Evolutionary conservation across 1,284 basidiomycete species (phyloP).

Genomic region (Pulveroboletus sp.): DNA sequence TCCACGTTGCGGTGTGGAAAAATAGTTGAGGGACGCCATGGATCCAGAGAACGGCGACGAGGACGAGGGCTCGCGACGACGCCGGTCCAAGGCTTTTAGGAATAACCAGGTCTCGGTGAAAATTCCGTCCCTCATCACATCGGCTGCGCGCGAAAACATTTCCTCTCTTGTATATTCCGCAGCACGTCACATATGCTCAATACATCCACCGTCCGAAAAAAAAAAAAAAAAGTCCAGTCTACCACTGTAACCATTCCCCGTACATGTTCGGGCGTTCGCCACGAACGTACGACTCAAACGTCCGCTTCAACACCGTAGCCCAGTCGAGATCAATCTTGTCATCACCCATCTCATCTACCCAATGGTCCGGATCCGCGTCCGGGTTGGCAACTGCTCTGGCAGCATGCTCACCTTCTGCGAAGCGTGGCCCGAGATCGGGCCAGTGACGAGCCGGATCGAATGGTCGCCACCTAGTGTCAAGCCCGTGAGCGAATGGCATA

Average conservation of each 20-base stretch:
- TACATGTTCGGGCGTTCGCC: constrained; percentile 93
- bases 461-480: constrained; percentile 78
- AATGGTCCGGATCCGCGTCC: constrained; percentile 37
- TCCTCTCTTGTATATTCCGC: constrained; percentile 29
- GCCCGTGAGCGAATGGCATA: neutral
- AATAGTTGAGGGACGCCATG: constrained; percentile 54
- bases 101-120: constrained; percentile 10
- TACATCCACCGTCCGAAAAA: too few species aligned
- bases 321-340: constrained; percentile 82
- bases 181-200: constrained; percentile 11
- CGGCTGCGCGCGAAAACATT: constrained; percentile 28
- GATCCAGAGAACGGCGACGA: constrained; percentile 14
- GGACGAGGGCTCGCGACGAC: constrained; percentile 10
- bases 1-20: constrained; percentile 44
- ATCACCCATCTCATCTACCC: constrained; percentile 44
- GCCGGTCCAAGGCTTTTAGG: constrained; percentile 16
- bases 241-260: constrained; percentile 82
- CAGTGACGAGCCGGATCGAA: constrained; percentile 90
- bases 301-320: constrained; percentile 88
- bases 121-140: constrained; percentile 11
- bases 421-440: constrained; percentile 85
- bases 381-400: constrained; percentile 46
- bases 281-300: constrained; percentile 86
- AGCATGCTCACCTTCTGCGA: constrained; percentile 69
- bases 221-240: constrained; percentile 13